Conservation (phyloP, 192 early-diverging fungal genomes). For the Linnemannia elongata region DNA sequence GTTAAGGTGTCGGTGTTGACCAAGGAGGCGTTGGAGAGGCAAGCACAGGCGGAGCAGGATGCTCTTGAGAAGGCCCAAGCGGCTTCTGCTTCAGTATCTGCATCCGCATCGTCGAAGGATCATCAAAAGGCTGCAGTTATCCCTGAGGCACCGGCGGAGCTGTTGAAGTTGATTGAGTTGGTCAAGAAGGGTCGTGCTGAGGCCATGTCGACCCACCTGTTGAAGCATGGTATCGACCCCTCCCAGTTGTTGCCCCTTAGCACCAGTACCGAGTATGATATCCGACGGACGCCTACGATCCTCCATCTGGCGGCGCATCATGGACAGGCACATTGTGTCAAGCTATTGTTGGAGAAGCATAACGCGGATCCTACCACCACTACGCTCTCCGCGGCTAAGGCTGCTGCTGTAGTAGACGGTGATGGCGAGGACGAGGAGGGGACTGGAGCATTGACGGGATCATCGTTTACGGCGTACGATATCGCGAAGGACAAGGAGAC, state of each 20-base stretch:
- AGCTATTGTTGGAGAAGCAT: constrained; percentile 69
- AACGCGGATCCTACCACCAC: constrained; percentile 83
- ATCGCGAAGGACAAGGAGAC: constrained; percentile 77
- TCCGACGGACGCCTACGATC: constrained; percentile 66
- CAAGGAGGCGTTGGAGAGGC: constrained; percentile 31
- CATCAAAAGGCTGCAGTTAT: background rate
- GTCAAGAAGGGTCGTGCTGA: constrained; percentile 73
- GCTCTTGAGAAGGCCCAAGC: constrained; percentile 28
- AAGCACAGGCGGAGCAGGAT: constrained; percentile 47
- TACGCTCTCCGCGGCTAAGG: constrained; percentile 10
- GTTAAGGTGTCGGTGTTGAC: constrained; percentile 66
- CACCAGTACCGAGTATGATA: constrained; percentile 56
- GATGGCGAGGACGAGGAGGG: background rate
- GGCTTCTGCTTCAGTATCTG: constrained; percentile 16
- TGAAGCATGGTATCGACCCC: constrained; percentile 63
- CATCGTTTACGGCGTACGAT: constrained; percentile 73
- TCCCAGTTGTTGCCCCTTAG: constrained; percentile 45
- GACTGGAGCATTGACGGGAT: background rate
- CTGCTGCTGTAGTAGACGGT: background rate
- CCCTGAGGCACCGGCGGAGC: constrained; percentile 37
- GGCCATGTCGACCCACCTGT: constrained; percentile 67
- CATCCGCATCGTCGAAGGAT: background rate
- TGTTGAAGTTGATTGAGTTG: constrained; percentile 70
- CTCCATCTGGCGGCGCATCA: constrained; percentile 82
- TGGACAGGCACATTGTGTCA: constrained; percentile 72